These are phyloP conservation scores for Microbotryum lychnidis-dioicae DNA, from an alignment of 1,284 basidiomycete species.

Conservation along the genomic window DNA sequence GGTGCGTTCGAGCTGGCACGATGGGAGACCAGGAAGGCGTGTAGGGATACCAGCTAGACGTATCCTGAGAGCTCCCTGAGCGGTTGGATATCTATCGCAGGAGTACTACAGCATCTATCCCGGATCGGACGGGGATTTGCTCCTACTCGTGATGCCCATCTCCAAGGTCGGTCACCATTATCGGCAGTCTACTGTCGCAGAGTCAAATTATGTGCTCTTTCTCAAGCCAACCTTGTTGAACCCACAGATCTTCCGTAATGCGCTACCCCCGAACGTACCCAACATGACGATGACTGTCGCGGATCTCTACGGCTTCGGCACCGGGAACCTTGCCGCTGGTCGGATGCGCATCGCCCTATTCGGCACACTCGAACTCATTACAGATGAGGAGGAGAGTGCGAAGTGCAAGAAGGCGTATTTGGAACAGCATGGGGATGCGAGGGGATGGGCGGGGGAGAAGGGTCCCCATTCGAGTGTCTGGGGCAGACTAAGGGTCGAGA, in stretches of 20 bases:
- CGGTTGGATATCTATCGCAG: slow-evolving; percentile 5
- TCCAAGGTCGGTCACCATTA: slow-evolving; percentile 11
- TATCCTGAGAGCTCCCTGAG: not conserved
- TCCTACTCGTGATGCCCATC: slow-evolving; percentile 30
- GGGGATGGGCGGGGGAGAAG: slow-evolving; percentile 19
- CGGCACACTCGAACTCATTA: slow-evolving; percentile 24
- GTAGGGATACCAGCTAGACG: not conserved
- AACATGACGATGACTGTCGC: slow-evolving; percentile 29
- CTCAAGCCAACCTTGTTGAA: not conserved
- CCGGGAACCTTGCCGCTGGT: slow-evolving; percentile 28
- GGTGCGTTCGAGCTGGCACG: not conserved
- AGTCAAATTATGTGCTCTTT: not conserved
- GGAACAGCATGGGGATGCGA: slow-evolving; percentile 14
- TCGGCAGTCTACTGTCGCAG: no score
- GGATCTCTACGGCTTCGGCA: slow-evolving; percentile 26
- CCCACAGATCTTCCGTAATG: slow-evolving; percentile 28
- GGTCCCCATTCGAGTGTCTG: slow-evolving; percentile 28
- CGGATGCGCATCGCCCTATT: slow-evolving; percentile 29
- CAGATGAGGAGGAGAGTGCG: slow-evolving; percentile 14
- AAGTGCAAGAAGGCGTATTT: slow-evolving; percentile 21
- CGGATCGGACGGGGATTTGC: slow-evolving; percentile 26
- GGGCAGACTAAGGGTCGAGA: slow-evolving; percentile 25
- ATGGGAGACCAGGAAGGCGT: not conserved
- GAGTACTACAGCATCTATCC: slow-evolving; percentile 31
- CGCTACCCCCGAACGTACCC: slow-evolving; percentile 23